Base-by-base conservation (phyloP, 768 basidiomycete species). In the Leccinum subgranulosum region DNA sequence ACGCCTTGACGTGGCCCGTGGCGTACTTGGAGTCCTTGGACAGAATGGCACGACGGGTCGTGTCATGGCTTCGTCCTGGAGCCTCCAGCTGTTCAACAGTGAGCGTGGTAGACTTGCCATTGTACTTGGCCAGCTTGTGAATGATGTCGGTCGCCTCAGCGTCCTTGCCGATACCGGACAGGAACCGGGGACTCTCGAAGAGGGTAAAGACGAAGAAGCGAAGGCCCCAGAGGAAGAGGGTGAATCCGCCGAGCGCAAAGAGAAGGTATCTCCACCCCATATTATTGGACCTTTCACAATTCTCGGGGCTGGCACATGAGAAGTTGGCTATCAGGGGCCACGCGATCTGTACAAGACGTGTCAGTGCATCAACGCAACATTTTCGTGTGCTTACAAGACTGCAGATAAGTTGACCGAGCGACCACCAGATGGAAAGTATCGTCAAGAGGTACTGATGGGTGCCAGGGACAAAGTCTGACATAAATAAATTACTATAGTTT, bases 251-350 rank as follows among this genome's bases (percentile, higher is more conserved):
- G 41, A 84, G 77, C 0, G 75, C 75, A 65, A 82, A 78, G 33
- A 84, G 69, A 25, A 84, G 76, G 63, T 85, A 85, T 27, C 85
- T 74, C 84, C 85, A 86, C 23, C 85, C 84, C 84, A 82, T 85
- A 61, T 85, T 86, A 19, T 79, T 60, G 3, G 74, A 66, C 49
- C 72, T 76, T 36, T 74, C 57, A 58, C 81, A 81, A 3, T 71
- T 62, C 6, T 56, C 57, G 0, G 71, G 17, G 3, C 67, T 60
- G 0, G 75, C 54, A 58, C 84, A 85, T 7, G 84, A 81, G 58
- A 79, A 79, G 60, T 82, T 80, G 14, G 80, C 74, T 14, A 85
- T 81, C 23, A 86, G 66, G 3, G 84, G 82, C 84, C 84, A 85
- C 0, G 84, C 83, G 57, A 86, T 64, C 81, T 82, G 41, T 23